phyloP scores from a whole-genome alignment of 2,329 filamentous ascomycete genomes.

The Fonsecaea pedrosoi region DNA sequence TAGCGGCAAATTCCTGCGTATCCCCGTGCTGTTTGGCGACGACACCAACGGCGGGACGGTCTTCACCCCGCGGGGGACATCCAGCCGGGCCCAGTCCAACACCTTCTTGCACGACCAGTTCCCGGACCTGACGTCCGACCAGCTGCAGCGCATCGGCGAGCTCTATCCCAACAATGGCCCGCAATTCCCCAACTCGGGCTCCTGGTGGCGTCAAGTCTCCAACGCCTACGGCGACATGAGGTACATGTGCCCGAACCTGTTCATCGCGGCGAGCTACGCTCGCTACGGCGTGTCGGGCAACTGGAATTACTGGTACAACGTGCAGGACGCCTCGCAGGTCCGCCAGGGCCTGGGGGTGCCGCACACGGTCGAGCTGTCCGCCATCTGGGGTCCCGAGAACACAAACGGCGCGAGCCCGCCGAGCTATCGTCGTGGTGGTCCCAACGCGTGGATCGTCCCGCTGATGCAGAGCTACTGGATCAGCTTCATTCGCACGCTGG shows the following conservation, averaged over 20 bases:
- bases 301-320: conserved; percentile 75
- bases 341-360: conserved; percentile 66
- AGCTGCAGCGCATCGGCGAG: conserved; percentile 60
- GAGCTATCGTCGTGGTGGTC: conserved; percentile 58
- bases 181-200: conserved; percentile 57
- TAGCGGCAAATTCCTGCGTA: conserved; percentile 57
- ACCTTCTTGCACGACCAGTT: conserved; percentile 66
- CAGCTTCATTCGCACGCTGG: conserved; percentile 70
- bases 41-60: conserved; percentile 71
- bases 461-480: conserved; percentile 75
- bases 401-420: conserved; percentile 56
- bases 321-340: conserved; percentile 64
- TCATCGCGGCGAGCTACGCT: conserved; percentile 56
- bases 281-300: conserved; percentile 44
- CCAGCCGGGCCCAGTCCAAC: conserved; percentile 58
- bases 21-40: conserved; percentile 64
- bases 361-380: conserved; percentile 70
- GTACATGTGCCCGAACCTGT: conserved; percentile 69
- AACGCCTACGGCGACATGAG: conserved; percentile 69
- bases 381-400: conserved; percentile 71
- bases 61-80: conserved; percentile 61
- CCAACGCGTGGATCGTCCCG: conserved; percentile 65
- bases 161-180: conserved; percentile 62
- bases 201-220: conserved; percentile 65
- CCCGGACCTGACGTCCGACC: conserved; percentile 58